phyloP scores from a whole-genome alignment of 75 land plant genomes.

The Isoetes taiwanensis region DNA sequence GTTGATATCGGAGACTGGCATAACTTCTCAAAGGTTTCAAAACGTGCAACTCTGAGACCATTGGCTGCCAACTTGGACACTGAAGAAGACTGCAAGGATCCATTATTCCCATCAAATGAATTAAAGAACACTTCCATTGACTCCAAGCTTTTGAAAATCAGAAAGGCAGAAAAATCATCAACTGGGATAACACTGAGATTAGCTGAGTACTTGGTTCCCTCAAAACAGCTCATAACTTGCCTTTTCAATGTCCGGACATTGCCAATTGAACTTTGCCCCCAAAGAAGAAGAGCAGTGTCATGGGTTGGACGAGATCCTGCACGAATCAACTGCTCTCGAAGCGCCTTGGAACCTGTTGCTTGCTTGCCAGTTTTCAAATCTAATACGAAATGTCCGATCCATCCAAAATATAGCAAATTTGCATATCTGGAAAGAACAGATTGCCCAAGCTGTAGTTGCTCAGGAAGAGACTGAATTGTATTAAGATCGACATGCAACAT shows the following conservation, averaged over 20 bases:
- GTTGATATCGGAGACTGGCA: not conserved
- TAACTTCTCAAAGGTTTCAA: conserved; percentile 2
- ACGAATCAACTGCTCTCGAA: not conserved
- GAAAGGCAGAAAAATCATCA: not conserved
- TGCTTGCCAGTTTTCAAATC: conserved; percentile 47
- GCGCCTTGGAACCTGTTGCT: conserved; percentile 10
- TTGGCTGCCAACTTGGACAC: not conserved
- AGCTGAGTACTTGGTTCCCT: not conserved
- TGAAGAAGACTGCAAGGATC: not conserved
- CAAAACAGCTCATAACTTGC: conserved; percentile 1
- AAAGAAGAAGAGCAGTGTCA: not conserved
- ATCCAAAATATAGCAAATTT: conserved; percentile 52
- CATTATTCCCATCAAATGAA: not conserved
- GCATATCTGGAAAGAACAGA: conserved; percentile 15
- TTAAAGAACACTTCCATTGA: not conserved
- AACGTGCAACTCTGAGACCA: not conserved
- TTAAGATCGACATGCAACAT: conserved; percentile 45
- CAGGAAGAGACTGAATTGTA: conserved; percentile 27
- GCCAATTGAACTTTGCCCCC: not conserved
- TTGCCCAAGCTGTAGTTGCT: conserved; percentile 16
- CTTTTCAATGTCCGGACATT: not conserved
- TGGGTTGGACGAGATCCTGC: not conserved
- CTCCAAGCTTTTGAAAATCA: not conserved
- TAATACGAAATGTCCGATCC: conserved; percentile 41
- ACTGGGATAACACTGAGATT: not conserved